Conservation (phyloP, 2,329 filamentous ascomycete genomes). For the Aspergillus sp. region DNA sequence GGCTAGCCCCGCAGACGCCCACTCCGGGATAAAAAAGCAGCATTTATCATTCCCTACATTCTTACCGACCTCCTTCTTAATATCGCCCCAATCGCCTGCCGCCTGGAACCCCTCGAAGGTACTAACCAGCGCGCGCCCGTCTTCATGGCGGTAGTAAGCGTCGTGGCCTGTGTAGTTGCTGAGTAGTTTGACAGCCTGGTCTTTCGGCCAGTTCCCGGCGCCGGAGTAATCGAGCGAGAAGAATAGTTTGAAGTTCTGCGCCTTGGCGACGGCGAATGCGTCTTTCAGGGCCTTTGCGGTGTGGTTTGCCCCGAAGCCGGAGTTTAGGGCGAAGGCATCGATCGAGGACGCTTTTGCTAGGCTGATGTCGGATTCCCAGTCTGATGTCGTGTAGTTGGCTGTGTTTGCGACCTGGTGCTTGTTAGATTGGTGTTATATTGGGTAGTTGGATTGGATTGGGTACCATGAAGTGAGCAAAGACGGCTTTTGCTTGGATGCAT, state of each 20-base stretch:
- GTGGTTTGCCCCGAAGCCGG: constrained; percentile 27
- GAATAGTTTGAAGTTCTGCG: constrained; percentile 34
- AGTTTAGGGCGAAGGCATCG: constrained; percentile 45
- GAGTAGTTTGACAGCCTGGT: constrained; percentile 27
- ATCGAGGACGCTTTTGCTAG: constrained; percentile 38
- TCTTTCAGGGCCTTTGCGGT: constrained; percentile 19
- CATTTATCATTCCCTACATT: background rate
- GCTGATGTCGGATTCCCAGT: constrained; percentile 36
- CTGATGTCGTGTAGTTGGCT: constrained; percentile 21
- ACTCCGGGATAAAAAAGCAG: constrained; percentile 50
- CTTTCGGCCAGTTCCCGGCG: constrained; percentile 30
- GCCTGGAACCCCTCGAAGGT: constrained; percentile 48
- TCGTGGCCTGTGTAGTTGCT: constrained; percentile 24
- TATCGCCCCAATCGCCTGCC: constrained; percentile 44
- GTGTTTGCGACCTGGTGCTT: constrained; percentile 25
- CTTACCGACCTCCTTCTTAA: constrained; percentile 37
- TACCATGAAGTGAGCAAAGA: constrained; percentile 39
- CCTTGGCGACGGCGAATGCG: constrained; percentile 28
- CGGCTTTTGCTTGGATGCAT: constrained; percentile 19
- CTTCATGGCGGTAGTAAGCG: constrained; percentile 28
- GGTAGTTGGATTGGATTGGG: background rate
- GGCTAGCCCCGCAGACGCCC: constrained; percentile 33
- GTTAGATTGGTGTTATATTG: background rate
- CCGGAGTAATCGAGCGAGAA: constrained; percentile 40
- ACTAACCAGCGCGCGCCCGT: constrained; percentile 37